These are phyloP conservation scores for Gaeumannomyces sp. DNA, from an alignment of 2,329 filamentous ascomycete genomes.

Conservation along the genomic window DNA sequence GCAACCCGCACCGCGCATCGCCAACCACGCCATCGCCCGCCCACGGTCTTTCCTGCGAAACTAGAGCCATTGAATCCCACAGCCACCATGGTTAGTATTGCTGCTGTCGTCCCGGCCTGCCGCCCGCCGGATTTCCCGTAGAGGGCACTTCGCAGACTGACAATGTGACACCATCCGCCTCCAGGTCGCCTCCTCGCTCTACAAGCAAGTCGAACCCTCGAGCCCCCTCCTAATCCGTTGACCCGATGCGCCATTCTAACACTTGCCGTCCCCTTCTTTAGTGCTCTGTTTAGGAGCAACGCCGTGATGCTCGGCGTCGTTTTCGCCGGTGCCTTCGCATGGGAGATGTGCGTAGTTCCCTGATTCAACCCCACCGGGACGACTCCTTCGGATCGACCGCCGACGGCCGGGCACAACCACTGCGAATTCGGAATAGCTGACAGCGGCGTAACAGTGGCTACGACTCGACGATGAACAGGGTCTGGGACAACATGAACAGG, in stretches of 20 bases:
- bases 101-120: background rate
- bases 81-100: constrained; percentile 3
- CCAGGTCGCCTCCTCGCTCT: constrained; percentile 35
- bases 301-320: constrained; percentile 79
- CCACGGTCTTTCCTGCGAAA: background rate
- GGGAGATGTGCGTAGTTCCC: constrained; percentile 72
- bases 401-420: too few relatives aligned
- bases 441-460: constrained; percentile 57
- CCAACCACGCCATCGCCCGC: background rate
- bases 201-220: constrained; percentile 45
- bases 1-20: constrained; percentile 4
- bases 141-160: background rate
- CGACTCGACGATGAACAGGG: constrained; percentile 71
- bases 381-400: background rate
- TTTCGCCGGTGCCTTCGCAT: constrained; percentile 81
- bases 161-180: background rate
- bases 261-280: constrained; percentile 31
- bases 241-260: constrained; percentile 11
- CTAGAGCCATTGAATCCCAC: background rate
- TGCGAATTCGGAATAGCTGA: background rate
- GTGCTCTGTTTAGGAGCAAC: constrained; percentile 81
- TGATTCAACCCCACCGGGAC: background rate
- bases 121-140: background rate
- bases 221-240: background rate
- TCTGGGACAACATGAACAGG: constrained; percentile 89